phyloP scores from a whole-genome alignment of 2,329 filamentous ascomycete species.

The Neodidymelliopsis sp. region DNA sequence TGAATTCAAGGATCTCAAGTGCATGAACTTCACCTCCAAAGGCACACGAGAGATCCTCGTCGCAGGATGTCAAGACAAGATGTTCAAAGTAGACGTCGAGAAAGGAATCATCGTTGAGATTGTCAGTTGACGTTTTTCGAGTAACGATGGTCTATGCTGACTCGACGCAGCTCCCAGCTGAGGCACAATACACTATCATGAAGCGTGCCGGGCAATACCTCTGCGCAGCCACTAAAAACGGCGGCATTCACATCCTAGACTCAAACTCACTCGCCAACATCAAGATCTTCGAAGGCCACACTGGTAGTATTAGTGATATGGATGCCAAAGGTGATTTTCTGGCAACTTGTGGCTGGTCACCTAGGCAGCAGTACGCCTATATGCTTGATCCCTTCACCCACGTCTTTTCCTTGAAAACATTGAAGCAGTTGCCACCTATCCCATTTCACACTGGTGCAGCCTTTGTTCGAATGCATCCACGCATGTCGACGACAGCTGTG shows the following conservation, averaged over 20 bases:
- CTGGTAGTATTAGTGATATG: conserved; percentile 92
- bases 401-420: conserved; percentile 92
- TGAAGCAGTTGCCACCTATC: conserved; percentile 86
- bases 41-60: conserved; percentile 83
- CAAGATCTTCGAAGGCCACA: conserved; percentile 90
- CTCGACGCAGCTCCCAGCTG: conserved; percentile 66
- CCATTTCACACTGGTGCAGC: conserved; percentile 92
- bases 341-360: conserved; percentile 92
- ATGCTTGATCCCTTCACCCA: conserved; percentile 94
- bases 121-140: conserved; percentile 25
- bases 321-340: conserved; percentile 95
- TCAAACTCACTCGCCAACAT: conserved; percentile 77
- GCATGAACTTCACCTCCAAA: conserved; percentile 94
- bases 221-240: conserved; percentile 85
- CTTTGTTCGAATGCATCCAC: conserved; percentile 94
- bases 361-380: conserved; percentile 78
- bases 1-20: conserved; percentile 85
- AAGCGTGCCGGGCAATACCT: conserved; percentile 85
- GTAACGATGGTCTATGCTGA: conserved; percentile 39
- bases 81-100: conserved; percentile 78
- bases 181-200: conserved; percentile 88
- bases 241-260: conserved; percentile 86
- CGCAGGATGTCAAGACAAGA: conserved; percentile 83
- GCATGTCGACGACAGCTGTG: conserved; percentile 93
- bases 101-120: conserved; percentile 56